These are phyloP conservation scores for Lenzites betulinus DNA, from an alignment of 768 basidiomycete species.

Conservation along the genomic window DNA sequence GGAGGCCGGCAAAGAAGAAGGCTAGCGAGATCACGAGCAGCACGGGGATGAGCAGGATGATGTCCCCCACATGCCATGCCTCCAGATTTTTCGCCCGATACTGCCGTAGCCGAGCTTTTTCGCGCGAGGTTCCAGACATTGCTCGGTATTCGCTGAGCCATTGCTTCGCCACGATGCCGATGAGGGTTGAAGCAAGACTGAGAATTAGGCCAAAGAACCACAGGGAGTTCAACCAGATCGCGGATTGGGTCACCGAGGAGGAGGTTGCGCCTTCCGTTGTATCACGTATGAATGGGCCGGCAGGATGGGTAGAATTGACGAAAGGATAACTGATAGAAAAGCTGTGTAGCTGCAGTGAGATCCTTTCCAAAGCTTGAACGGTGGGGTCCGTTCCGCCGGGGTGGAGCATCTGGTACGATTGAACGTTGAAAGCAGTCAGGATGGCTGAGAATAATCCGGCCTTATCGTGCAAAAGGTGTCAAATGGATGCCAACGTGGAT, in stretches of 20 bases:
- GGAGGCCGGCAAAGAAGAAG: constrained; percentile 24
- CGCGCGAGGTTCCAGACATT: neutral
- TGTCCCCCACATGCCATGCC: constrained; percentile 16
- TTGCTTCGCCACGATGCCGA: constrained; percentile 32
- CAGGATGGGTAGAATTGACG: constrained; percentile 13
- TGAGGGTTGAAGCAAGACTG: constrained; percentile 27
- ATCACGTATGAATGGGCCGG: neutral
- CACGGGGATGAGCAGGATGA: constrained; percentile 20
- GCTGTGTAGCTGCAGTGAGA: constrained; percentile 11
- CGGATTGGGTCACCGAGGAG: neutral
- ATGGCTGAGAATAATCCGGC: constrained; percentile 30
- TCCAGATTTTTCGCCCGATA: constrained; percentile 20
- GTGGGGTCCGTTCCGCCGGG: neutral
- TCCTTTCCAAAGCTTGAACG: neutral
- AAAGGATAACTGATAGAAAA: constrained; percentile 9
- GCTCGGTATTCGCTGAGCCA: constrained; percentile 25
- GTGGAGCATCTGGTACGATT: constrained; percentile 23
- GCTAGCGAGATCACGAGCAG: constrained; percentile 22
- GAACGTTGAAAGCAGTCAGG: constrained; percentile 27
- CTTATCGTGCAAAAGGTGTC: constrained; percentile 5
- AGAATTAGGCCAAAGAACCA: constrained; percentile 30
- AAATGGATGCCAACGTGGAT: neutral
- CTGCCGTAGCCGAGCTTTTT: constrained; percentile 18
- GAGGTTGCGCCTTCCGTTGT: neutral
- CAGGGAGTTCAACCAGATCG: constrained; percentile 23